These are phyloP conservation scores for Camelina sativa DNA, from an alignment of 345 rosid species.

Conservation along the genomic window DNA sequence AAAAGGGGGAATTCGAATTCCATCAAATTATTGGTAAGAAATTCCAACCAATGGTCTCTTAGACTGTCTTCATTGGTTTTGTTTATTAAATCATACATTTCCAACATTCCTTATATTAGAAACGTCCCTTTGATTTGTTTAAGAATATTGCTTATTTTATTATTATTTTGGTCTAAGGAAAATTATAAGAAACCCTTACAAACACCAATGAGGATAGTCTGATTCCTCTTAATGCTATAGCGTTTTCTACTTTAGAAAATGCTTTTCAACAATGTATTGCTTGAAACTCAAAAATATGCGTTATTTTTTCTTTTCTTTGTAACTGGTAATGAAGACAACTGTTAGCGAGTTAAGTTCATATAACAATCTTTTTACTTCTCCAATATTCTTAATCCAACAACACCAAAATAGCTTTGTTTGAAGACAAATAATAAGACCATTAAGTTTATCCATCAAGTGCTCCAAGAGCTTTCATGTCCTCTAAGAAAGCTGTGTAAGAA, in stretches of 20 bases:
- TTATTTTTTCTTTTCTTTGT: not conserved
- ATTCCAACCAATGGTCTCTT: conserved; percentile 17
- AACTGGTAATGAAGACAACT: conserved; percentile 22
- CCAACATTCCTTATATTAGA: too few species aligned
- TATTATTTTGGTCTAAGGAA: too few species aligned
- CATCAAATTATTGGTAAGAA: conserved; percentile 28
- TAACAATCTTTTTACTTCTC: conserved; percentile 19
- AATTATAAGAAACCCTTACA: too few species aligned
- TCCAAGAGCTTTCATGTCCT: conserved; percentile 99
- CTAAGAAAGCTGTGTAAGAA: conserved; percentile 83
- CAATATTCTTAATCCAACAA: conserved; percentile 27
- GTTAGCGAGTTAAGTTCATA: conserved; percentile 8
- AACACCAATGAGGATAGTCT: too few species aligned
- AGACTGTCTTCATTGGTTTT: too few species aligned
- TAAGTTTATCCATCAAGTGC: conserved; percentile 75
- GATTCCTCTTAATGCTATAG: not conserved
- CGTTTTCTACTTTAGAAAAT: not conserved
- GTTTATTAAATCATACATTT: too few species aligned
- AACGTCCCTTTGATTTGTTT: too few species aligned
- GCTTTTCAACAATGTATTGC: not conserved
- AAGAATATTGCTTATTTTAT: too few species aligned
- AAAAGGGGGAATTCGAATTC: not conserved
- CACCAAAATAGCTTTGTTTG: not conserved
- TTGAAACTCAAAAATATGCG: conserved; percentile 2
- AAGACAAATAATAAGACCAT: not conserved